phyloP scores from a whole-genome alignment of 306 rosid species.

The Corylus avellana region DNA sequence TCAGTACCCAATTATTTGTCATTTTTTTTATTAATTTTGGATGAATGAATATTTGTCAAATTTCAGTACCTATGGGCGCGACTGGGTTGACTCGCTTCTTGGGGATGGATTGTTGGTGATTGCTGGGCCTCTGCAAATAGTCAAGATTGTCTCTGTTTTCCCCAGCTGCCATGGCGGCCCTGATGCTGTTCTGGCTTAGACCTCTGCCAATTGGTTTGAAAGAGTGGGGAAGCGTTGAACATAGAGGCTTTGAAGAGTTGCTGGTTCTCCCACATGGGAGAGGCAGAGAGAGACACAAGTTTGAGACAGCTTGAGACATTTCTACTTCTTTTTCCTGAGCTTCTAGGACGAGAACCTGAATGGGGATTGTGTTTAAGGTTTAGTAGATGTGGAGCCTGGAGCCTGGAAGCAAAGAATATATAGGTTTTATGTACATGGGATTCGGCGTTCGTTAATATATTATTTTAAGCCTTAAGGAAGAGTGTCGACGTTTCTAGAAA shows the following conservation, averaged over 20 bases:
- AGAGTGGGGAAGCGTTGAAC: background rate
- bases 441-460: background rate
- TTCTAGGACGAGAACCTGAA: too few species aligned
- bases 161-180: constrained; percentile 47
- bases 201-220: constrained; percentile 20
- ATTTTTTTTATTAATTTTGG: background rate
- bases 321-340: background rate
- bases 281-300: constrained; percentile 25
- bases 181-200: constrained; percentile 15
- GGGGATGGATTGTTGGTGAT: constrained; percentile 37
- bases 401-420: too few species aligned
- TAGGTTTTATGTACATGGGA: background rate
- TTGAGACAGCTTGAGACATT: constrained; percentile 45
- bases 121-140: constrained; percentile 41
- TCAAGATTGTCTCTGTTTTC: constrained; percentile 54
- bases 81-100: constrained; percentile 42
- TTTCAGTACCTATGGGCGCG: constrained; percentile 48
- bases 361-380: too few species aligned
- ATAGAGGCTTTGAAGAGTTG: background rate
- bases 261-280: constrained; percentile 10
- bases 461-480: background rate
- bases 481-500: constrained; percentile 21
- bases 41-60: too few species aligned
- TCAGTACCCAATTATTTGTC: background rate
- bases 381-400: too few species aligned